A percentile compares a stretch with the other conserved stretches of the same genome.
Evolutionary conservation across 345 rosid genomes (phyloP).

Genomic region (Ceriops zippeliana): DNA sequence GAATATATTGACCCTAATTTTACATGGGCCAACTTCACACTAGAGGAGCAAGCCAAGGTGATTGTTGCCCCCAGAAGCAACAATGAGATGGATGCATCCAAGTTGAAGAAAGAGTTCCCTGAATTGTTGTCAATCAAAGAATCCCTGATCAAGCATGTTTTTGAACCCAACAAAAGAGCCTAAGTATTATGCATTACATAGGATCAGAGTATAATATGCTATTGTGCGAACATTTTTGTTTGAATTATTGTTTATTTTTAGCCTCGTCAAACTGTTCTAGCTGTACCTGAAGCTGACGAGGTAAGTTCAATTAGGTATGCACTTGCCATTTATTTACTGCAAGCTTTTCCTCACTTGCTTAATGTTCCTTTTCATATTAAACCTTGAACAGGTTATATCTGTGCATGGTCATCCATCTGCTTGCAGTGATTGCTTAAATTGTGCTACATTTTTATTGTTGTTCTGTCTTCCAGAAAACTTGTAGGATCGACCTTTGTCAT

Average conservation of each 20-base stretch:
- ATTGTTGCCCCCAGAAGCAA: constrained; percentile 75
- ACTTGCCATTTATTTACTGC: neutral
- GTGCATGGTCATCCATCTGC: neutral
- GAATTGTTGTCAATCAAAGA: constrained; percentile 60
- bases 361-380: neutral
- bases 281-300: neutral
- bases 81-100: constrained; percentile 72
- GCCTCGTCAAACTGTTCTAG: constrained; percentile 4
- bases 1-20: constrained; percentile 56
- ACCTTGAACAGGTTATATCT: neutral
- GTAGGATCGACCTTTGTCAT: neutral
- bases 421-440: neutral
- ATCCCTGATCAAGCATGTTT: constrained; percentile 63
- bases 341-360: neutral
- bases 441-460: neutral
- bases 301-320: neutral
- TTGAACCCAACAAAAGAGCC: constrained; percentile 69
- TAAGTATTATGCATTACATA: constrained; percentile 8
- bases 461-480: neutral
- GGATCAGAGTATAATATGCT: neutral
- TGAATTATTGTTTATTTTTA: neutral
- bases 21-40: constrained; percentile 56
- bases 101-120: constrained; percentile 70
- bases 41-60: constrained; percentile 69
- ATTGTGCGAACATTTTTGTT: neutral